Evolutionary conservation across 306 rosid species (phyloP), one percentile per base, ranked within the genome.

Genomic region (Castanopsis chinensis): DNA sequence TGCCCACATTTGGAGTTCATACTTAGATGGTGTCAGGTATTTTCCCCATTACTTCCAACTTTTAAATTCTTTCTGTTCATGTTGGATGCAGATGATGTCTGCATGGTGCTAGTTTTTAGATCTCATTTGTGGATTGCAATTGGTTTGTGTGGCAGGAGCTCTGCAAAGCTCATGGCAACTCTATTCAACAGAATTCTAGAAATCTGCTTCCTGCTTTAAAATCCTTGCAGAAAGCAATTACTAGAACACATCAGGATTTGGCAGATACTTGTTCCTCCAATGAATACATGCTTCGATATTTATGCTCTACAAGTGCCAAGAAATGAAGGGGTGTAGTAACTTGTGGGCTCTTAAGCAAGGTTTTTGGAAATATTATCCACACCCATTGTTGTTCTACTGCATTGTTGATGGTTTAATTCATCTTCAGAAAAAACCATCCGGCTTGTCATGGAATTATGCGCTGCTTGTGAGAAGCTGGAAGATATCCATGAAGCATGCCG

Each of bases 201-300:
- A 90, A 86, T 74, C 84, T 91, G 72, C 94, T 89, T 77, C 99
- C 99, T 67, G 85, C 96, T 57, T 86, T 95, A 57, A 93, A 88
- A 84, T 96, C 97, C 45, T 84, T 90, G 83, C 93, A 91, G 79
- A 91, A 91, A 83, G 91, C 96, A 69, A 85, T 96, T 43, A 90
- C 96, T 21, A 84, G 84, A 86, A 85, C 82, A 17, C 96, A 95
- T 85, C 96, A 90, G 73, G 99, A 95, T 82, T 85, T 95, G 77
- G 94, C 96, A 30, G 97, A 90, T 76, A 95, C 90, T 12, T 93
- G 97, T 81, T 92, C 95, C 35, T 95, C 99, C 71, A 95, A 95
- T 20, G 98, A 95, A 84, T 91, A 85, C 72, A 88, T 74, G 91
- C 94, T 93, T 79, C 89, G 83, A 28, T 95, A 91, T 85, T 84